A percentile compares a stretch with the other conserved stretches of the same genome.
phyloP scores from a whole-genome alignment of 2,329 filamentous ascomycete genomes.

The Clarireedia monteithiana region DNA sequence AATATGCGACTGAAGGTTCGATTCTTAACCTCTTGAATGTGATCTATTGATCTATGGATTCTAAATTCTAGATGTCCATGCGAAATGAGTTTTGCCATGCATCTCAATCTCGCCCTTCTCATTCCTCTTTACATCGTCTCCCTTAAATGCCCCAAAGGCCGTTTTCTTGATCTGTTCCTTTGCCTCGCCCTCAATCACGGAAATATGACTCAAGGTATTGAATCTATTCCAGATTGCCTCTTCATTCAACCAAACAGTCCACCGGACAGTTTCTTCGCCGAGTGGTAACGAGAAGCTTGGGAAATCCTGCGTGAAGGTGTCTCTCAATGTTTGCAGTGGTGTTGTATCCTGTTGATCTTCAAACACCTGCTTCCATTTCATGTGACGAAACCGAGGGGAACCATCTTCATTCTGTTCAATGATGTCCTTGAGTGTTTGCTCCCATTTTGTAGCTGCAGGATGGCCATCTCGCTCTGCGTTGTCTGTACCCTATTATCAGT shows the following conservation, averaged over 20 bases:
- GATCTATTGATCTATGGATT: not conserved
- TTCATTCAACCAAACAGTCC: constrained; percentile 49
- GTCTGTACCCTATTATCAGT: constrained; percentile 36
- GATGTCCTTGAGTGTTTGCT: constrained; percentile 52
- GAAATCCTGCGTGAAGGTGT: constrained; percentile 33
- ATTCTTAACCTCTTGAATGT: too few relatives aligned
- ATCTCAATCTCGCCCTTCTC: constrained; percentile 54
- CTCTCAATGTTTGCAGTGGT: constrained; percentile 42
- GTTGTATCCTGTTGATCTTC: constrained; percentile 47
- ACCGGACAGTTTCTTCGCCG: constrained; percentile 46
- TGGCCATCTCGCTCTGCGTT: constrained; percentile 51
- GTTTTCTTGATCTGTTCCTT: constrained; percentile 40
- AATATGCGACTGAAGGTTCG: not conserved
- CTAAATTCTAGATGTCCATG: constrained; percentile 47
- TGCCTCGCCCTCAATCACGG: constrained; percentile 44
- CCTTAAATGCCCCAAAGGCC: constrained; percentile 47
- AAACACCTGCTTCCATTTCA: constrained; percentile 58
- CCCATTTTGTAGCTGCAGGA: constrained; percentile 51
- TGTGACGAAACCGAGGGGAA: constrained; percentile 56
- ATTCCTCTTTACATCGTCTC: constrained; percentile 48
- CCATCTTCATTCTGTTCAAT: constrained; percentile 49
- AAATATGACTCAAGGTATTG: constrained; percentile 60
- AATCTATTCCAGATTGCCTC: constrained; percentile 58
- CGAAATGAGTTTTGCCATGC: constrained; percentile 56
- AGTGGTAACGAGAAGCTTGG: constrained; percentile 54